Evolutionary conservation across 73 alveolate species (phyloP), one percentile per base, ranked within the genome.

Genomic region (Paramecium primaurelia): DNA sequence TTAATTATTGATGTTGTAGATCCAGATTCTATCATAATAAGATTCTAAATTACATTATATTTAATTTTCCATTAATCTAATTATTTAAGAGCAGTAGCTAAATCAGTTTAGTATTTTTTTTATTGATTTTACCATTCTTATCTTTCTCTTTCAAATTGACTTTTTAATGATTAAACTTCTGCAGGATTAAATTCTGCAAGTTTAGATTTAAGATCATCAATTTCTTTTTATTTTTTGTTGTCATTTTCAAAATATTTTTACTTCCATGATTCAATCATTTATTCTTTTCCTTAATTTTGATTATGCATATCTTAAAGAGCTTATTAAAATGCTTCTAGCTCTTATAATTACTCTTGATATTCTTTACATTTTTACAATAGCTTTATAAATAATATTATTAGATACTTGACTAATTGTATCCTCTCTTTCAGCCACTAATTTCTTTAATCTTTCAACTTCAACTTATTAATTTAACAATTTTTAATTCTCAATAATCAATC

Each of bases 41-140:
- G 22, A 8, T 8, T 11, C 1, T 2, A 25, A 25, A 28, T 64
- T 64, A 64, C 84, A 49, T 80, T 80, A 47, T 44, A 80, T 49
- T 80, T 80, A 26, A 11, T 26, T 49, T 80, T 80, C 91, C 75
- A 80, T 49, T 80, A 22, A 11, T 80, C 91, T 1, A 80, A 18
- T 14, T 26, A 45, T 47, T 80, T 80, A 2, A 80, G 49, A 1
- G 71, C 77, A 38, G 30, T 28, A 64, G 84, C 47, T 42, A 80
- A 32, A 25, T 80, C 91, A 11, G 36, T 14, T 47, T 80, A 12
- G 0, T 26, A 49, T 22, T 80, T 80, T 12, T 47, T 49, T 26
- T 16, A 25, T 32, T 80, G 14, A 49, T 47, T 47, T 26, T 26
- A 80, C 28, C n/a, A 80, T 40, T 25, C 75, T 45, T 40, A 9